Conservation (phyloP, 1,139 yeast genomes). For the Suhomyces bokatorum region DNA sequence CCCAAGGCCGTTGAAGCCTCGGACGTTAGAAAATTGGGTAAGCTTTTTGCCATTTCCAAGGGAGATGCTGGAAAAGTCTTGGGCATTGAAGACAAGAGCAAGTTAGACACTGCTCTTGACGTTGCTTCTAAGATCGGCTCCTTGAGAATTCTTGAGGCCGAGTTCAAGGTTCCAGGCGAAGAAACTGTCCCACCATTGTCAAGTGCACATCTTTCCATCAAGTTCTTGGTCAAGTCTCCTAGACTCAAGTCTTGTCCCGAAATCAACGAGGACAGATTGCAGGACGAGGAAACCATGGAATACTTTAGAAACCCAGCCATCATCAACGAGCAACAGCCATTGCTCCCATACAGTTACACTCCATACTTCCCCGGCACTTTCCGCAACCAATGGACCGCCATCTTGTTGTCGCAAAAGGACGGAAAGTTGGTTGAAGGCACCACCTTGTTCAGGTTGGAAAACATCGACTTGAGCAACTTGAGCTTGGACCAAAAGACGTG, state of each 20-base stretch:
- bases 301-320: conserved; percentile 70
- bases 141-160: conserved; percentile 67
- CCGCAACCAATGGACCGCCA: conserved; percentile 65
- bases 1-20: conserved; percentile 40
- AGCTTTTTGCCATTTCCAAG: conserved; percentile 57
- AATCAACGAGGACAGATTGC: conserved; percentile 36
- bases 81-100: conserved; percentile 51
- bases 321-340: conserved; percentile 64
- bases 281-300: conserved; percentile 58
- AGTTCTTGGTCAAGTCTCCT: conserved; percentile 74
- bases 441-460: conserved; percentile 56
- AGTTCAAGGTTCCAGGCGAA: conserved; percentile 90
- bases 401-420: conserved; percentile 71
- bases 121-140: conserved; percentile 71
- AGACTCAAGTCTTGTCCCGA: conserved; percentile 61
- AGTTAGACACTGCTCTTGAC: conserved; percentile 51
- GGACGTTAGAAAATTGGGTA: conserved; percentile 62
- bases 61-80: conserved; percentile 56
- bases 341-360: conserved; percentile 60
- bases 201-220: conserved; percentile 70
- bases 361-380: conserved; percentile 70
- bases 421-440: conserved; percentile 67
- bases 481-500: conserved; percentile 49
- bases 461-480: conserved; percentile 58
- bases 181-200: conserved; percentile 71